Conservation (phyloP, 441 rosid species). For the Eutrema salsugineum region DNA sequence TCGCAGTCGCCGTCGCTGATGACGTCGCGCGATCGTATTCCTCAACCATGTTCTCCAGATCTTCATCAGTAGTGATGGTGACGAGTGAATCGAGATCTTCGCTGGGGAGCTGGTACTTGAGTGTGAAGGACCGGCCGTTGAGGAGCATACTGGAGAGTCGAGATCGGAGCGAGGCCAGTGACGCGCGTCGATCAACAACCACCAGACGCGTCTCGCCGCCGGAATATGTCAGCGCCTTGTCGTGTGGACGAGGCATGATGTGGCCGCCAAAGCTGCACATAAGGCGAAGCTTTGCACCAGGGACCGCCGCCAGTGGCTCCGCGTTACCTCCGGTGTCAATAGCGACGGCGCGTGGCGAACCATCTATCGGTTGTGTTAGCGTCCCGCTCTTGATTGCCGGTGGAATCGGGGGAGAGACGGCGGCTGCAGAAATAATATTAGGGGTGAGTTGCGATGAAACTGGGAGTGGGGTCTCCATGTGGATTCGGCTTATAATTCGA, state of each 20-base stretch:
- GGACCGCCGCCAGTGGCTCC: slow-evolving; percentile 36
- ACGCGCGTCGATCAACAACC: slow-evolving; percentile 52
- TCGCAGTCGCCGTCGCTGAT: slow-evolving; percentile 18
- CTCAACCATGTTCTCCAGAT: slow-evolving; percentile 67
- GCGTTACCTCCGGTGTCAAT: slow-evolving; percentile 17
- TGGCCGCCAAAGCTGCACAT: slow-evolving; percentile 68
- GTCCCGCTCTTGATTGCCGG: background rate
- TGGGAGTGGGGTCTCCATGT: slow-evolving; percentile 29
- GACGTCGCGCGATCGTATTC: slow-evolving; percentile 51
- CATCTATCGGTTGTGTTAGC: slow-evolving; percentile 6
- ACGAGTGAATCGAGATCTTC: slow-evolving; percentile 71
- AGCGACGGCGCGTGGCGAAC: slow-evolving; percentile 29
- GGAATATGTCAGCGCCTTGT: slow-evolving; percentile 52
- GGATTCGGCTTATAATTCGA: background rate
- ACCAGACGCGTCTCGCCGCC: slow-evolving; percentile 60
- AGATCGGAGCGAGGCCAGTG: slow-evolving; percentile 39
- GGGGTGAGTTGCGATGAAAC: slow-evolving; percentile 34
- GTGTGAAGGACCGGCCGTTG: slow-evolving; percentile 48
- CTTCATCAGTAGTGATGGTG: slow-evolving; percentile 55
- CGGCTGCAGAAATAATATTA: slow-evolving; percentile 9
- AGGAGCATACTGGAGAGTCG: slow-evolving; percentile 60
- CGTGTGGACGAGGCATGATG: slow-evolving; percentile 68
- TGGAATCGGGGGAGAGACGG: slow-evolving; percentile 32
- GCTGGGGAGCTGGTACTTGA: slow-evolving; percentile 68
- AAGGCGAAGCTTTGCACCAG: slow-evolving; percentile 49